Evolutionary conservation across 2,329 filamentous ascomycete genomes (phyloP).

Genomic region (Ophiostoma angusticollis): DNA sequence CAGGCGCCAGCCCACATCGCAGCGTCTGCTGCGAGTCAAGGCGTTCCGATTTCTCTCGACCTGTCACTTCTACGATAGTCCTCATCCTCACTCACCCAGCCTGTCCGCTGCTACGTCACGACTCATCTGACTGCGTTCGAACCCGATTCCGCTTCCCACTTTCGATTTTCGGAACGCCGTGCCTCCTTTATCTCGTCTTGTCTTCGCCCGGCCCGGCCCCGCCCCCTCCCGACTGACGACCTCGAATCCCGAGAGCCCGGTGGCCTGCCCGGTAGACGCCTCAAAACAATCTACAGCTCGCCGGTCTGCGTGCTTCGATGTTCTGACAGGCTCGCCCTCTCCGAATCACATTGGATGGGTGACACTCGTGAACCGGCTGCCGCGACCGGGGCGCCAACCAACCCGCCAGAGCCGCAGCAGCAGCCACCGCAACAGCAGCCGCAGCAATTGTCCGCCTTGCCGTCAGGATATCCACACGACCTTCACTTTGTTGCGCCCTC

Average conservation of each 20-base stretch:
- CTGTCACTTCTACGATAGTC: background rate
- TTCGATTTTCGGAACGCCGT: no score
- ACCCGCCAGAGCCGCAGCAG: background rate
- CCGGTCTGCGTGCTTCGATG: background rate
- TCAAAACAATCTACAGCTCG: background rate
- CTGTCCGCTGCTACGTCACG: background rate
- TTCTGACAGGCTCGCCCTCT: background rate
- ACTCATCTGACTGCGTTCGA: no score
- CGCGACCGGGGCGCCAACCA: background rate
- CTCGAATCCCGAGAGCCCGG: no score
- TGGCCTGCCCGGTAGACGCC: background rate
- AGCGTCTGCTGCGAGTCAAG: background rate
- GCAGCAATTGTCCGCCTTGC: constrained; percentile 4
- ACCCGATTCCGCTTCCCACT: no score
- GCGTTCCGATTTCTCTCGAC: background rate
- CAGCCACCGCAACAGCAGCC: background rate
- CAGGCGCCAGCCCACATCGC: background rate
- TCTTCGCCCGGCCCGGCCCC: no score
- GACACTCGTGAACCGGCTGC: constrained; percentile 1
- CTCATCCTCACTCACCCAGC: background rate
- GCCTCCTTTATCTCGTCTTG: no score
- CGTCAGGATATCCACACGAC: constrained; percentile 29
- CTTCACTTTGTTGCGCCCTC: constrained; percentile 48
- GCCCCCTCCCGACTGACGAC: no score
- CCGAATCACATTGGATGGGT: constrained; percentile 7